Conservation (phyloP, 148 eudicot species). For the Camellia granthamiana region DNA sequence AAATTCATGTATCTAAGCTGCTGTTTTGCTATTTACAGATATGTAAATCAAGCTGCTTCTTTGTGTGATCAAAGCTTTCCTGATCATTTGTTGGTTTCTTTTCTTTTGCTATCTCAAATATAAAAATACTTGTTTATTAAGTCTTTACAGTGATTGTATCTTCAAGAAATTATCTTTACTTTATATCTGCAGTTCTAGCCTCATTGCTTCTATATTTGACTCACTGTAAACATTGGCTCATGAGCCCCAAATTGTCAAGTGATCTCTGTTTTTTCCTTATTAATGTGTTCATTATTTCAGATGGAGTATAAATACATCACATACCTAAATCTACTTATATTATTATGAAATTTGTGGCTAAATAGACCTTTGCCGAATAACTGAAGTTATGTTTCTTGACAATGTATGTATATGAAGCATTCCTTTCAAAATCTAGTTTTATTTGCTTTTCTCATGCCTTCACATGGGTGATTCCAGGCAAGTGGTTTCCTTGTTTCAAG, state of each 20-base stretch:
- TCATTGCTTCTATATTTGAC: background rate
- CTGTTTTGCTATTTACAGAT: background rate
- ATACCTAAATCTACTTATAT: background rate
- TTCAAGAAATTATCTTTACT: background rate
- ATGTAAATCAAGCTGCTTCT: background rate
- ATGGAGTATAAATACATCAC: background rate
- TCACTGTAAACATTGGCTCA: background rate
- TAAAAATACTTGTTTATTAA: background rate
- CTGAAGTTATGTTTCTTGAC: background rate
- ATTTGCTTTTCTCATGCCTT: slow-evolving; percentile 15
- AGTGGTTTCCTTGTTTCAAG: slow-evolving; percentile 80
- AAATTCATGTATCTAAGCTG: background rate
- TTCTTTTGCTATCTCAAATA: background rate
- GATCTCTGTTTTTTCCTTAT: background rate
- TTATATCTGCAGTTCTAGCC: slow-evolving; percentile 8
- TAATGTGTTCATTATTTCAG: background rate
- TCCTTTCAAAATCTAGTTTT: slow-evolving; percentile 8
- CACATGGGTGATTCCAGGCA: slow-evolving; percentile 51
- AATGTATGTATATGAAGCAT: background rate
- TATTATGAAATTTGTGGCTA: background rate
- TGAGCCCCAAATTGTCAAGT: background rate
- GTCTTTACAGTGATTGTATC: background rate
- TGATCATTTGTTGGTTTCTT: background rate
- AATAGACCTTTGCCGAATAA: background rate
- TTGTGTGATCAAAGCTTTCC: background rate